Percentiles rank a stretch among this genome's conserved stretches.
These are phyloP conservation scores for Lasiosphaeria miniovina DNA, from an alignment of 495 filamentous ascomycete species.

Conservation along the genomic window DNA sequence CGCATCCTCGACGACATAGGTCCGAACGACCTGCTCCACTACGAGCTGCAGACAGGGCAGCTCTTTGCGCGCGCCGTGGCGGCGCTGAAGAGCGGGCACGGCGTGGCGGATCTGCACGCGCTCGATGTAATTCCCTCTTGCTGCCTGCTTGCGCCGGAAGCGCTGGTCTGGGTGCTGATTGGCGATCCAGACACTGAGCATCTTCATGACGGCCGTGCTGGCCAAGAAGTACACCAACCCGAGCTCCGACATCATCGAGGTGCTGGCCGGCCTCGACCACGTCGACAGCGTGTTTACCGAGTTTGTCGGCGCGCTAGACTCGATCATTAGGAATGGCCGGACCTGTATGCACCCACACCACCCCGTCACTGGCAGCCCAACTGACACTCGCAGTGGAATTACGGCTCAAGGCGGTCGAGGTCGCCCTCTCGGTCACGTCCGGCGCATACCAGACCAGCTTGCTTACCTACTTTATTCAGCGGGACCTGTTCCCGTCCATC, in stretches of 20 bases:
- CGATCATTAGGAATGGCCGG: conserved; percentile 73
- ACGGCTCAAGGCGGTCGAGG: conserved; percentile 74
- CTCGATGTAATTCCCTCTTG: conserved; percentile 63
- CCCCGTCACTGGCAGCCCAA: neutral
- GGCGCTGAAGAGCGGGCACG: conserved; percentile 60
- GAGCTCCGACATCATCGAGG: conserved; percentile 88
- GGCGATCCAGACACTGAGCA: conserved; percentile 73
- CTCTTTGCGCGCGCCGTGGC: conserved; percentile 72
- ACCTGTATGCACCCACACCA: conserved; percentile 48
- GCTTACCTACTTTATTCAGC: conserved; percentile 90
- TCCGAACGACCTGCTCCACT: conserved; percentile 69
- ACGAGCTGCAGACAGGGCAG: conserved; percentile 72
- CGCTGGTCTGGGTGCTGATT: too few species aligned
- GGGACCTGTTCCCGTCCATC: conserved; percentile 88
- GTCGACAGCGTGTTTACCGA: conserved; percentile 83
- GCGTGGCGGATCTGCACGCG: conserved; percentile 70
- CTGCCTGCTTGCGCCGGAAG: too few species aligned
- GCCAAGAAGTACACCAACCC: conserved; percentile 92
- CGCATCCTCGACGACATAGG: conserved; percentile 63
- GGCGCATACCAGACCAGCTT: conserved; percentile 92
- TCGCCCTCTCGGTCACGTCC: conserved; percentile 79
- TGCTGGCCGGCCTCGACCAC: conserved; percentile 82
- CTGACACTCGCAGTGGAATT: conserved; percentile 55
- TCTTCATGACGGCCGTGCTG: conserved; percentile 76
- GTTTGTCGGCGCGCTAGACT: conserved; percentile 79